Percentiles rank a stretch among this genome's conserved stretches.
These are phyloP conservation scores for Cenococcum geophilum DNA, from an alignment of 495 filamentous ascomycete species.

Conservation along the genomic window DNA sequence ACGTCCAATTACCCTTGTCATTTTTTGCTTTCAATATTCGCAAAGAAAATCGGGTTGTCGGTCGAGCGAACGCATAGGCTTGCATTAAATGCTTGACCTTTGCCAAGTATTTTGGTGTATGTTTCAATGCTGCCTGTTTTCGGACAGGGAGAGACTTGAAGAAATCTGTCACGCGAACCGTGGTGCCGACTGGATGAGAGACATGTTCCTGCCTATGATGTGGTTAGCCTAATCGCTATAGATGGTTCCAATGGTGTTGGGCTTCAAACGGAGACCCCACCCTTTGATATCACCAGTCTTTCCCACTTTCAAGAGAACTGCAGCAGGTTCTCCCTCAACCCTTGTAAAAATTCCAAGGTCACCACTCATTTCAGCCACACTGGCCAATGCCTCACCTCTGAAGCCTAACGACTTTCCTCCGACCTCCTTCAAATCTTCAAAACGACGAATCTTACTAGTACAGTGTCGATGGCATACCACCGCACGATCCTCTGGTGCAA, in stretches of 20 bases:
- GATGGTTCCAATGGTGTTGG: conserved; percentile 28
- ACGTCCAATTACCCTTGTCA: conserved; percentile 62
- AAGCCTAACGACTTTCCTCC: conserved; percentile 75
- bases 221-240: conserved; percentile 1
- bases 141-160: conserved; percentile 71
- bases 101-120: conserved; percentile 52
- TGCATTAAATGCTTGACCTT: conserved; percentile 65
- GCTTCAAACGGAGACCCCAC: conserved; percentile 34
- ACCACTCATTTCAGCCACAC: conserved; percentile 62
- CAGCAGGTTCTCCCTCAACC: conserved; percentile 63
- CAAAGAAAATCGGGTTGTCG: conserved; percentile 56
- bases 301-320: conserved; percentile 47
- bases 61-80: conserved; percentile 68
- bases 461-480: conserved; percentile 62
- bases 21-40: conserved; percentile 59
- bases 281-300: conserved; percentile 47
- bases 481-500: conserved; percentile 60
- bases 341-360: conserved; percentile 63
- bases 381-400: conserved; percentile 79
- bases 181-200: conserved; percentile 73
- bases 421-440: conserved; percentile 62
- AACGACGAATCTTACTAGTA: conserved; percentile 77
- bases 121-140: conserved; percentile 57
- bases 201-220: conserved; percentile 39
- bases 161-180: conserved; percentile 60